Conservation (phyloP, 139 green algal genomes). For the Gonium pectorale region DNA sequence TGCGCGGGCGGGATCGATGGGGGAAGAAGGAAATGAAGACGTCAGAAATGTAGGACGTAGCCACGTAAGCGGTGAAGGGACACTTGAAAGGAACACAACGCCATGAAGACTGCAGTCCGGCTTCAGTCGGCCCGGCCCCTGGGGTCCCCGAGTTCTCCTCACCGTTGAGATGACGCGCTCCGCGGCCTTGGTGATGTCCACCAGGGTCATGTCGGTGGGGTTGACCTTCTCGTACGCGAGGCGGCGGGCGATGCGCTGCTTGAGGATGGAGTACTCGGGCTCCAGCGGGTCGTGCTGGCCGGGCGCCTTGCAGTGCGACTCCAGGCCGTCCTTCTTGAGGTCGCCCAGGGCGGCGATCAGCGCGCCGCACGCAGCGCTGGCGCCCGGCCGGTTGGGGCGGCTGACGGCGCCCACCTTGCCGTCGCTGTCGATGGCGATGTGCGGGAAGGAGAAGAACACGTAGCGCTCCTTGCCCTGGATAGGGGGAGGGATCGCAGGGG, state of each 20-base stretch:
- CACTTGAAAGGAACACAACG: too few species aligned
- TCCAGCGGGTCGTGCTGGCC: constrained; percentile 85
- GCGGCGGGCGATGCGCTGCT: constrained; percentile 83
- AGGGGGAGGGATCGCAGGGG: too few species aligned
- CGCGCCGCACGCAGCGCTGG: constrained; percentile 55
- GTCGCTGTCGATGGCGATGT: constrained; percentile 84
- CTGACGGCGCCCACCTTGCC: constrained; percentile 76
- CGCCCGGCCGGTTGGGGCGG: constrained; percentile 60
- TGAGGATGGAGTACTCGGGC: constrained; percentile 91
- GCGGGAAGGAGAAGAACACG: constrained; percentile 92
- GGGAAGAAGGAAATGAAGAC: background rate
- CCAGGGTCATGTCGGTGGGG: constrained; percentile 64
- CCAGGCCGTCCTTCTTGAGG: constrained; percentile 65
- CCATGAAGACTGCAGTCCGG: too few species aligned
- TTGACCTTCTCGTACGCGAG: constrained; percentile 62
- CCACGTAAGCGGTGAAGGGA: too few species aligned
- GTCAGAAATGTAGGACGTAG: background rate
- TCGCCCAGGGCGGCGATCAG: constrained; percentile 52
- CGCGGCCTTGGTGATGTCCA: constrained; percentile 82
- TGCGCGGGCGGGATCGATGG: too few species aligned
- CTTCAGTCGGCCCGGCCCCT: too few species aligned
- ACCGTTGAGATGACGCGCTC: constrained; percentile 86
- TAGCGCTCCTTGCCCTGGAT: constrained; percentile 80
- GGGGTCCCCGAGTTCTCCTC: background rate
- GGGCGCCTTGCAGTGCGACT: constrained; percentile 58